Evolutionary conservation across 495 filamentous ascomycete genomes (phyloP).

Genomic region (Ramalina intermedia): DNA sequence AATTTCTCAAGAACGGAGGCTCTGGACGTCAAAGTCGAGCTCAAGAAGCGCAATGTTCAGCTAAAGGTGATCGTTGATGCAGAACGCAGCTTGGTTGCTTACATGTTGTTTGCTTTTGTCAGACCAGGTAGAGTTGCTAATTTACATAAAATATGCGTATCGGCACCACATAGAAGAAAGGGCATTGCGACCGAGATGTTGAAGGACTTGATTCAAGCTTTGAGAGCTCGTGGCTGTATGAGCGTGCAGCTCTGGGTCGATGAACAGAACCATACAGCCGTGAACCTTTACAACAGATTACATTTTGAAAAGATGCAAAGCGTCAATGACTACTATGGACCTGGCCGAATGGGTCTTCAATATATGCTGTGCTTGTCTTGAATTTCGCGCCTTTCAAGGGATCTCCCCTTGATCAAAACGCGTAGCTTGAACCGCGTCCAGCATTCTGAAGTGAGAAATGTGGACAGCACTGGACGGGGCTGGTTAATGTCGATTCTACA

Average conservation of each 20-base stretch:
- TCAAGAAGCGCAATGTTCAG: slow-evolving; percentile 42
- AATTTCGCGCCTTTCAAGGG: not conserved
- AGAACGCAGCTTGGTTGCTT: slow-evolving; percentile 27
- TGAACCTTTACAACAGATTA: slow-evolving; percentile 32
- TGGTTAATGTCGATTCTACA: not conserved
- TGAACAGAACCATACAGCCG: slow-evolving; percentile 33
- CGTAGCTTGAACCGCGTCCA: not conserved
- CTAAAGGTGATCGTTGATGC: slow-evolving; percentile 30
- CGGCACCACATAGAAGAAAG: slow-evolving; percentile 33
- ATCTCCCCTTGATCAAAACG: not conserved
- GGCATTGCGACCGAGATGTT: slow-evolving; percentile 40
- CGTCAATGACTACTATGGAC: slow-evolving; percentile 42
- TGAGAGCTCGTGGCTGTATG: slow-evolving; percentile 38
- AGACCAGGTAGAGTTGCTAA: slow-evolving; percentile 29
- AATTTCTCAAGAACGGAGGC: slow-evolving; percentile 44
- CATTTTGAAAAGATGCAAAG: slow-evolving; percentile 39
- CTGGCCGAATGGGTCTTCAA: slow-evolving; percentile 31
- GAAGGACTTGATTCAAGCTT: slow-evolving; percentile 28
- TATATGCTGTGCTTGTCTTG: not conserved
- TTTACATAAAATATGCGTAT: slow-evolving; percentile 47
- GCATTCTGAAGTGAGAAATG: not conserved
- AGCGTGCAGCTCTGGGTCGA: slow-evolving; percentile 49
- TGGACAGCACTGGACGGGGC: not conserved
- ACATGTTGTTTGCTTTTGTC: slow-evolving; percentile 39
- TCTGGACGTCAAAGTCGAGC: slow-evolving; percentile 36